Conservation (phyloP, 23 red algal genomes). For the Gracilariopsis chorda region DNA sequence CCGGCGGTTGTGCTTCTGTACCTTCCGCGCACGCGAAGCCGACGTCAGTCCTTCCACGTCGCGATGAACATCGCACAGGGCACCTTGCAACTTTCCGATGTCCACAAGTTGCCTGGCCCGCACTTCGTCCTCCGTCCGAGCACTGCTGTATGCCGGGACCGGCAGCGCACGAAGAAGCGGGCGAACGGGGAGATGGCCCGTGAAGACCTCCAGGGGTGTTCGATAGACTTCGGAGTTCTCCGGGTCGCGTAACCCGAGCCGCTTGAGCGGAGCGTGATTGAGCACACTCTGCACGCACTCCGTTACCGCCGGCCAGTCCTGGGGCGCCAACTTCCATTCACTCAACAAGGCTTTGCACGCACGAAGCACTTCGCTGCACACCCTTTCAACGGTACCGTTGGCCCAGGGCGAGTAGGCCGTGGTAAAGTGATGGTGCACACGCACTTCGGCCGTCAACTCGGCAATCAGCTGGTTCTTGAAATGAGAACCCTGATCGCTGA, state of each 20-base stretch:
- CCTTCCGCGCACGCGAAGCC: background rate
- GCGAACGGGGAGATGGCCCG: background rate
- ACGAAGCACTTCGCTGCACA: constrained; percentile 6
- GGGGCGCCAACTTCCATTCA: background rate
- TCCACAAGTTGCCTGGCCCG: background rate
- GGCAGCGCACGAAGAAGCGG: background rate
- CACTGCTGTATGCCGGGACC: background rate
- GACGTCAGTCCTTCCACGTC: background rate
- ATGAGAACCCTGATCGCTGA: too few relatives aligned
- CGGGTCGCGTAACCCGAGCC: background rate
- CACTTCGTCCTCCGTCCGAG: background rate
- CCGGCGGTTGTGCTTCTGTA: background rate
- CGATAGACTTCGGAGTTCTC: background rate
- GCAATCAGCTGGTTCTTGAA: constrained; percentile 13
- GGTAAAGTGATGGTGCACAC: constrained; percentile 9
- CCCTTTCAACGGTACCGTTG: too few relatives aligned
- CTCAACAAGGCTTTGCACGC: background rate
- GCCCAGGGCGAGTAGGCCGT: constrained; percentile 38
- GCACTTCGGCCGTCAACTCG: background rate
- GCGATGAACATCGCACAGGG: constrained; percentile 16
- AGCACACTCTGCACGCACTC: constrained; percentile 21
- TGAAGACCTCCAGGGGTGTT: constrained; percentile 25
- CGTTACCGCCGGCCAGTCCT: constrained; percentile 23
- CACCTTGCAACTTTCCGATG: background rate
- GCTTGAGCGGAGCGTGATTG: constrained; percentile 23